Evolutionary conservation across 345 rosid species (phyloP), one percentile per base, ranked within the genome.

Genomic region (Acer campestre): DNA sequence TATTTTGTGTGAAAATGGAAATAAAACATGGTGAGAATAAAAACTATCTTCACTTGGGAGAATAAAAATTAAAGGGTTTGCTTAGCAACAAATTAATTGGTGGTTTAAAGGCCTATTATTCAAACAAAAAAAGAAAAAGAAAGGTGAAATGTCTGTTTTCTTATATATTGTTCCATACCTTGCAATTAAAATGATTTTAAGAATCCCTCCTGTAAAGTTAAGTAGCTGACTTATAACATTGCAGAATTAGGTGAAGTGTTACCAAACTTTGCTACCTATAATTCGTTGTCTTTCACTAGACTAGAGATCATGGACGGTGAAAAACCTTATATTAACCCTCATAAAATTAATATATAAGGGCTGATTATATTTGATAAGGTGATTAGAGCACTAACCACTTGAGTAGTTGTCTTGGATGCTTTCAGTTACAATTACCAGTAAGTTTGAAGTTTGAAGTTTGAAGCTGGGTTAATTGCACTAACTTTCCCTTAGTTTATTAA

Each of bases 91-190:
- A 81, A 71, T 70, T 68, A 74, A 58, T 61, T 48, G 75, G 78
- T 48, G 42, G 72, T 67, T 71, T 49, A 40, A 78, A 75, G 46
- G 51, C 20, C 44, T 65, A 56, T 56, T 56, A 20, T 4, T 56
- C n/a, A 35, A 35, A 25, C 27, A 25, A 25, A 25, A 35, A 35
- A 4, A 31, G 0, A 31, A 31, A 31, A 27, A 6, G 16, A 82
- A 68, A 78, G 85, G 73, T 85, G 79, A 74, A 76, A 58, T 62
- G 88, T 85, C 84, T 23, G 42, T 70, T 80, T 78, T 79, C 70
- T 13, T 67, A 55, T n/a, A 8, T 6, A 56, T 71, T 78, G 71
- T 49, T 77, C 4, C 70, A 73, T 71, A 68, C 70, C 46, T 73
- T 10, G 48, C 77, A 70, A 55, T 4, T 35, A 18, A 17, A 67